These are phyloP conservation scores for Triangularia setosa DNA, from an alignment of 2,329 filamentous ascomycete species.

Conservation along the genomic window DNA sequence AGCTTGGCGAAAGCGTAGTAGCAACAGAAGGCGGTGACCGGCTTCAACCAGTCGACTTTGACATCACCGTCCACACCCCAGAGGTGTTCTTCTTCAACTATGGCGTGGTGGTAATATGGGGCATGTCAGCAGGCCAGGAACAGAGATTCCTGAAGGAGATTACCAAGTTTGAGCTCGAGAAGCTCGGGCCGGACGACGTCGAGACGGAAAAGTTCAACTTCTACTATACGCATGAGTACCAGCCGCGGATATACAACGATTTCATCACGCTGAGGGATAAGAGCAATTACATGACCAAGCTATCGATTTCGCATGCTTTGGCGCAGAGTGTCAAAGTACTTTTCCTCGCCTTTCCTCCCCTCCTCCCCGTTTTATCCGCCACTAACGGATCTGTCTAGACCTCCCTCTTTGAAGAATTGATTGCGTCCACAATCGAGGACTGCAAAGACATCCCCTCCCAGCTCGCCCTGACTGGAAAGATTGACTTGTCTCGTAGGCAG, in stretches of 20 bases:
- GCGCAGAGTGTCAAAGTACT: conserved; percentile 88
- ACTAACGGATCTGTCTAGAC: conserved; percentile 56
- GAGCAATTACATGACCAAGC: conserved; percentile 95
- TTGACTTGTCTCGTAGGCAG: conserved; percentile 78
- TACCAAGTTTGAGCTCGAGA: conserved; percentile 88
- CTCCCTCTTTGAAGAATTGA: conserved; percentile 90
- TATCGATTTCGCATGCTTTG: conserved; percentile 92
- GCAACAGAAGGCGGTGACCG: conserved; percentile 36
- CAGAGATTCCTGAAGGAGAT: conserved; percentile 90
- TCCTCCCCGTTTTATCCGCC: not conserved
- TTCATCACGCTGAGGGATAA: conserved; percentile 95
- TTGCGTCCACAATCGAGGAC: conserved; percentile 87
- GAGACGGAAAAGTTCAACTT: conserved; percentile 99
- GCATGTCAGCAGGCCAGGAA: conserved; percentile 89
- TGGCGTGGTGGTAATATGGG: conserved; percentile 96
- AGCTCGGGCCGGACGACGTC: conserved; percentile 80
- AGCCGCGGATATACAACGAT: conserved; percentile 98
- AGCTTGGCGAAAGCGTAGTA: conserved; percentile 32
- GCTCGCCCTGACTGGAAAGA: conserved; percentile 88
- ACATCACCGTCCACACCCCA: conserved; percentile 83
- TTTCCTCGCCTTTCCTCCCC: not conserved
- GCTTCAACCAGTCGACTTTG: conserved; percentile 60
- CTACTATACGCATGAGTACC: conserved; percentile 97
- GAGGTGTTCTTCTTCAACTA: conserved; percentile 97
- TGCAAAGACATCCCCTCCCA: conserved; percentile 91